phyloP scores from a whole-genome alignment of 2,329 filamentous ascomycete species.

The Fusarium luffae region DNA sequence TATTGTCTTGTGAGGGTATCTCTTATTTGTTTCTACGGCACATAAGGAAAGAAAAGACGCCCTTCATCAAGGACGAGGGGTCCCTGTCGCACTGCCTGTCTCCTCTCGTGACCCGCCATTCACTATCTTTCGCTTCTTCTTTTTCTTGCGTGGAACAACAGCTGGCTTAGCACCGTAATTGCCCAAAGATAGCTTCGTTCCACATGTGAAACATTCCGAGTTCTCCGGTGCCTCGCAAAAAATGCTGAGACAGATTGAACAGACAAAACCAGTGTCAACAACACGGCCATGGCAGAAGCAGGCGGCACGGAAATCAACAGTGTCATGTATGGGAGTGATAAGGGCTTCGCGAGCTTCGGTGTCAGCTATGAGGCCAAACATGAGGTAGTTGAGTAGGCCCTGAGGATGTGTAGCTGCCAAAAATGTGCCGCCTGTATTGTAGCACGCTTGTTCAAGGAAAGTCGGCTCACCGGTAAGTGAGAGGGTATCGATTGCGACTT shows the following conservation, averaged over 20 bases:
- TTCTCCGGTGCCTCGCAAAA: conserved; percentile 76
- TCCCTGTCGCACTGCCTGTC: conserved; percentile 69
- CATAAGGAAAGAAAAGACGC: not conserved
- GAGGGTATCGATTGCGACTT: conserved; percentile 91
- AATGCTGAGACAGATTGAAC: conserved; percentile 95
- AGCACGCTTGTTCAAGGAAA: conserved; percentile 89
- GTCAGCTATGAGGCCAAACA: conserved; percentile 88
- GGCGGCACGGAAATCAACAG: conserved; percentile 96
- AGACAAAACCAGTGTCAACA: conserved; percentile 93
- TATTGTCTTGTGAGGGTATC: conserved; percentile 27
- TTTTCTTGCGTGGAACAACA: conserved; percentile 77
- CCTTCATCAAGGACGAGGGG: conserved; percentile 58
- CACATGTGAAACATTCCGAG: conserved; percentile 84
- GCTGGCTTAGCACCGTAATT: conserved; percentile 80
- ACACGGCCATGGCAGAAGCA: conserved; percentile 96
- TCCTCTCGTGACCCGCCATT: conserved; percentile 66
- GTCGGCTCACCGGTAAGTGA: conserved; percentile 87
- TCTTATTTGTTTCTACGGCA: conserved; percentile 47
- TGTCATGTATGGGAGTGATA: conserved; percentile 81
- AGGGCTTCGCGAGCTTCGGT: conserved; percentile 68
- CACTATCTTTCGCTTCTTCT: conserved; percentile 76
- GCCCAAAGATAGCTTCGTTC: conserved; percentile 79
- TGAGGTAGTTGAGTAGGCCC: conserved; percentile 89
- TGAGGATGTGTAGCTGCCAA: conserved; percentile 66
- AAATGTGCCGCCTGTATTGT: conserved; percentile 70